These are phyloP conservation scores for Ustilago shanxiensis DNA, from an alignment of 1,284 basidiomycete species.

Conservation along the genomic window DNA sequence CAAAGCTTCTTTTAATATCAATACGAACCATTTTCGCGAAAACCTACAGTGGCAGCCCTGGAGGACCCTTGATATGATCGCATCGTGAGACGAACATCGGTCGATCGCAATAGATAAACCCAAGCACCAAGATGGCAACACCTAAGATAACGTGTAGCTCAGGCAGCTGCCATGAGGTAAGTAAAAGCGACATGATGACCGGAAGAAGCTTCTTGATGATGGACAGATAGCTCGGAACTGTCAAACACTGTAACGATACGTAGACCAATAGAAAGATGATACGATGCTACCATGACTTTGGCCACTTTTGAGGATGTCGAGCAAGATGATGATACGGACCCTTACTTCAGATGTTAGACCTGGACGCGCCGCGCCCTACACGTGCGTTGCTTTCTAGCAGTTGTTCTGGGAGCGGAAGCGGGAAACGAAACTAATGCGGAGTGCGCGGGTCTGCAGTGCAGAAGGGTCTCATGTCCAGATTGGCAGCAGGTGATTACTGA, in stretches of 20 bases:
- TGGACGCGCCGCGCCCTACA: too few species aligned
- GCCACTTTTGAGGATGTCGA: not conserved
- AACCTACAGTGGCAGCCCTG: not conserved
- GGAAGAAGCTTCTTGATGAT: not conserved
- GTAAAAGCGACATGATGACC: not conserved
- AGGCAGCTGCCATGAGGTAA: not conserved
- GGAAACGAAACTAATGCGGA: not conserved
- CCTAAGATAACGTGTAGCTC: not conserved
- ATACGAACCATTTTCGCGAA: not conserved
- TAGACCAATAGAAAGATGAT: too few species aligned
- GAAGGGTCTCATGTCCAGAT: not conserved
- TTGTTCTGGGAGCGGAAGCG: not conserved
- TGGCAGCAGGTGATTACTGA: not conserved
- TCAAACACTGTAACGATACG: too few species aligned
- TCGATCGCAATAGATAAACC: not conserved
- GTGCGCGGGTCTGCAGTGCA: not conserved
- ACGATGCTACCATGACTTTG: too few species aligned
- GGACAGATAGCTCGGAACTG: not conserved
- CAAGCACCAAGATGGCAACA: not conserved
- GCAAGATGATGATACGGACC: too few species aligned
- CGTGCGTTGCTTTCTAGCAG: too few species aligned
- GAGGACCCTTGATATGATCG: not conserved
- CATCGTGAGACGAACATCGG: not conserved
- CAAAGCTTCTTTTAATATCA: not conserved
- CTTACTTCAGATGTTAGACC: not conserved